Conservation (phyloP, 345 rosid species). For the Ailanthus altissimus region DNA sequence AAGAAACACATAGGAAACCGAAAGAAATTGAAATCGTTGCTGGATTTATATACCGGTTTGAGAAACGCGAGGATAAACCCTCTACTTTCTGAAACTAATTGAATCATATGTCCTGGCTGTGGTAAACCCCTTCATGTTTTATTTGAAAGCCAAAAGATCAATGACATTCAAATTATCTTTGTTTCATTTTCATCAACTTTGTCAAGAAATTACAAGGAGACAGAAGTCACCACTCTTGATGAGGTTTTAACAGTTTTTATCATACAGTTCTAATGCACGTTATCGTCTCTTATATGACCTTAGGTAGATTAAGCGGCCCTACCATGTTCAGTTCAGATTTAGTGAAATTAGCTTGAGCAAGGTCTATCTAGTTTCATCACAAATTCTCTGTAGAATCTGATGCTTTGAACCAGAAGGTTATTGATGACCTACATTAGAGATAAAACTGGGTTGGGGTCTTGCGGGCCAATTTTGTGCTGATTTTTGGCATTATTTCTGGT, state of each 20-base stretch:
- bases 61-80: background rate
- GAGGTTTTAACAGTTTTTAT: background rate
- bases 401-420: background rate
- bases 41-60: background rate
- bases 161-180: background rate
- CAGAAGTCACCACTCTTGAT: background rate
- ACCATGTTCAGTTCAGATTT: too few relatives aligned
- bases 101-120: too few relatives aligned
- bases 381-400: background rate
- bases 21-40: background rate
- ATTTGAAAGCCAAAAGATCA: background rate
- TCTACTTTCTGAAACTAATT: conserved; percentile 4
- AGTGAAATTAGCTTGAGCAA: background rate
- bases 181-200: background rate
- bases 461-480: background rate
- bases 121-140: background rate
- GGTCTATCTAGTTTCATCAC: background rate
- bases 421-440: background rate
- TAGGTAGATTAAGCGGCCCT: background rate
- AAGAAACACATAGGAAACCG: background rate
- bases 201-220: background rate
- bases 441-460: background rate
- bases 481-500: background rate
- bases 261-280: background rate
- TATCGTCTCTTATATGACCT: background rate